Evolutionary conservation across 805 yeast species (phyloP).

Genomic region (Metschnikowia rubicola): DNA sequence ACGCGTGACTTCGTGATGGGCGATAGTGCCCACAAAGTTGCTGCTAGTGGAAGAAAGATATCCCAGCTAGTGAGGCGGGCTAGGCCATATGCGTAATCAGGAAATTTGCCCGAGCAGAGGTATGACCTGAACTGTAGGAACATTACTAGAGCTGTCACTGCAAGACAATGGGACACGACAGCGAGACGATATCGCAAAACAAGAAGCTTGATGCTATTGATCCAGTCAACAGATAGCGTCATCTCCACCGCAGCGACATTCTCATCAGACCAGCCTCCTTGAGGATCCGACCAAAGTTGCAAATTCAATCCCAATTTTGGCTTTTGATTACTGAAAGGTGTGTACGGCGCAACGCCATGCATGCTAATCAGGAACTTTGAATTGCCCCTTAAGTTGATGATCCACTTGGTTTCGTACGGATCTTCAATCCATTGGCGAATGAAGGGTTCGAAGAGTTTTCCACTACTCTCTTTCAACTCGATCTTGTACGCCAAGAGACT

Average conservation of each 20-base stretch:
- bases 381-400: slow-evolving; percentile 45
- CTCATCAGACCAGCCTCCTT: slow-evolving; percentile 18
- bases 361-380: slow-evolving; percentile 27
- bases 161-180: slow-evolving; percentile 65
- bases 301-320: slow-evolving; percentile 21
- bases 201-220: slow-evolving; percentile 61
- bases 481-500: slow-evolving; percentile 56
- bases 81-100: slow-evolving; percentile 38
- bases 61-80: slow-evolving; percentile 19
- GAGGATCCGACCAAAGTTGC: slow-evolving; percentile 46
- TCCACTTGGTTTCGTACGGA: slow-evolving; percentile 80
- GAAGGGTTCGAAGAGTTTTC: slow-evolving; percentile 50
- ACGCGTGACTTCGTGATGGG: slow-evolving; percentile 31
- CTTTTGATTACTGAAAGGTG: slow-evolving; percentile 44
- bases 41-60: slow-evolving; percentile 20
- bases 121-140: slow-evolving; percentile 50
- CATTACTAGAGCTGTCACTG: slow-evolving; percentile 50
- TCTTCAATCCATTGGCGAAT: slow-evolving; percentile 63
- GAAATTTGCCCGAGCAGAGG: slow-evolving; percentile 25
- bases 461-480: slow-evolving; percentile 17
- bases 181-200: slow-evolving; percentile 77
- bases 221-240: slow-evolving; percentile 47
- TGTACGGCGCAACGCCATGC: slow-evolving; percentile 70
- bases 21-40: slow-evolving; percentile 34
- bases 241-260: slow-evolving; percentile 32